These are phyloP conservation scores for Phytophthora litchii DNA, from an alignment of 352 stramenopile species.

Conservation along the genomic window DNA sequence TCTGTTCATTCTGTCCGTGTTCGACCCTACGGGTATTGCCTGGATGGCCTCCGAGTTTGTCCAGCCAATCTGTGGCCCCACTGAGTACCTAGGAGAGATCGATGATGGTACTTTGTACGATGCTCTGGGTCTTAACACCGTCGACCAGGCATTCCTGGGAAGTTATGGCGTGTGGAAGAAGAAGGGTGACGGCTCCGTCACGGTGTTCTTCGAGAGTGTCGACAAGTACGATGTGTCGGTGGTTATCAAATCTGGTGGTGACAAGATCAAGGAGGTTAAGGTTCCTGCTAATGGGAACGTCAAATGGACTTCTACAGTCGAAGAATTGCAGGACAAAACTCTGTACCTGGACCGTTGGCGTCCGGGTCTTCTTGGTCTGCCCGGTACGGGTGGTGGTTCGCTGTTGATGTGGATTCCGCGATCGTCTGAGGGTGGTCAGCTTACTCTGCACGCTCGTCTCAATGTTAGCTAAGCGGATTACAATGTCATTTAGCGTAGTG, in stretches of 20 bases:
- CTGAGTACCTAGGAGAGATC: constrained; percentile 49
- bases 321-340: constrained; percentile 34
- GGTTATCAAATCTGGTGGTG: constrained; percentile 35
- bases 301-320: constrained; percentile 28
- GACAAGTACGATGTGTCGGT: constrained; percentile 28
- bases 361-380: constrained; percentile 24
- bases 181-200: constrained; percentile 37
- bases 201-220: constrained; percentile 30
- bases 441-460: constrained; percentile 31
- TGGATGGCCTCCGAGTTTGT: constrained; percentile 56
- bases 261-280: constrained; percentile 25
- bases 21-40: constrained; percentile 57
- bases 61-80: constrained; percentile 62
- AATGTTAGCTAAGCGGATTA: constrained; percentile 35
- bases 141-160: constrained; percentile 48
- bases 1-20: constrained; percentile 47
- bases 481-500: constrained; percentile 29
- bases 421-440: constrained; percentile 32
- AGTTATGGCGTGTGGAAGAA: constrained; percentile 54
- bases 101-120: constrained; percentile 49
- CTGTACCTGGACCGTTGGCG: constrained; percentile 38
- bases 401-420: constrained; percentile 32
- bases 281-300: constrained; percentile 22
- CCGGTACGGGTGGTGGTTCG: constrained; percentile 27
- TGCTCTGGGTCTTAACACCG: constrained; percentile 44